A percentile compares a stretch with the other conserved stretches of the same genome.
Evolutionary conservation across 108 stramenopile genomes (phyloP).

Genomic region (Parmales sp.): DNA sequence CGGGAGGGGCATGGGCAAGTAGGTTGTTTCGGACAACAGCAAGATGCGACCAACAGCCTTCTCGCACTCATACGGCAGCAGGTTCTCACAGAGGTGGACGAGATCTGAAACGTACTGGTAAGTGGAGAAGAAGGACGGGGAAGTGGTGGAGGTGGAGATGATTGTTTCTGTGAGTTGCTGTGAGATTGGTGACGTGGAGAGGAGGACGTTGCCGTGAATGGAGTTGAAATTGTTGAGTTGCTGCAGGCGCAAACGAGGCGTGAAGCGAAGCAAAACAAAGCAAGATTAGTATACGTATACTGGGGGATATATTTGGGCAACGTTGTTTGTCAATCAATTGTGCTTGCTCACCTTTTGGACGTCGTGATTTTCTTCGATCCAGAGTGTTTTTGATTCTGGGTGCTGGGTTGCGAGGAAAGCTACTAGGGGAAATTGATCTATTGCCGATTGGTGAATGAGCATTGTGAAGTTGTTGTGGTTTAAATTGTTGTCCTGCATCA

Average conservation of each 20-base stretch:
- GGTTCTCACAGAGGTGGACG: background rate
- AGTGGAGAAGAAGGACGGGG: background rate
- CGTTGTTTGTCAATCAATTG: background rate
- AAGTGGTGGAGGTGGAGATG: too few species aligned
- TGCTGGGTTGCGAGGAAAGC: background rate
- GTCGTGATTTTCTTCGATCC: background rate
- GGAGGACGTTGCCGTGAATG: too few species aligned
- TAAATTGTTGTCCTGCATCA: background rate
- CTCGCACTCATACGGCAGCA: slow-evolving; percentile 11
- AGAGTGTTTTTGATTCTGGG: background rate
- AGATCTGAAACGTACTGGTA: background rate
- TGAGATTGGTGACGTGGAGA: too few species aligned
- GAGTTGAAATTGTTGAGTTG: too few species aligned
- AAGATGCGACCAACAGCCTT: background rate
- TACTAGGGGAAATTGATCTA: background rate
- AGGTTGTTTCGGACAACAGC: background rate
- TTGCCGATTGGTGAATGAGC: background rate
- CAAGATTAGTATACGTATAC: too few species aligned
- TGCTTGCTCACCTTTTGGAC: background rate
- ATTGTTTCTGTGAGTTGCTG: too few species aligned
- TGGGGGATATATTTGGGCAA: background rate
- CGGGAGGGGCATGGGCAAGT: background rate
- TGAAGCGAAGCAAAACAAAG: too few species aligned
- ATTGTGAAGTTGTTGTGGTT: background rate
- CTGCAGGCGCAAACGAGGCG: too few species aligned